Base-by-base conservation (phyloP, 352 stramenopile genomes). In the Thraustotheca clavata region DNA sequence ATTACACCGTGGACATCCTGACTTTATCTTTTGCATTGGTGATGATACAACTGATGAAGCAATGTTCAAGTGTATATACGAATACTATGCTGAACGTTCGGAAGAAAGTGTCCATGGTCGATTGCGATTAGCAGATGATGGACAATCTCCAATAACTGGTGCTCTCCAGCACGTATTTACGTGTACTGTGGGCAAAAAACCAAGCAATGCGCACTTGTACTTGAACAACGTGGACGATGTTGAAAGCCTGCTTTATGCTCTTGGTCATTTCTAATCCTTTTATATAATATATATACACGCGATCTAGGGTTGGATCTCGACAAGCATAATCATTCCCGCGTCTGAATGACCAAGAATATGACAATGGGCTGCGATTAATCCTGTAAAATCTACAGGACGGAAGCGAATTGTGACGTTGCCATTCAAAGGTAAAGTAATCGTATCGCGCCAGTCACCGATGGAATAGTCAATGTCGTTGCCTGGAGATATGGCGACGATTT, bases 31-130 rank as follows among this genome's bases (percentile, higher is more conserved):
- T 20, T 98, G 93, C 60, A 96, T 98, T 66, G 96, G 96, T 43
- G 96, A 99, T 73, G 95, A 98, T 70, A 96, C 94, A 48, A 96
- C 91, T 5, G 96, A 99, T 69, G 96, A 99, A 74, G 97, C 95
- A 68, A 99, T 99, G 96, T 99, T 99, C 76, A 90, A 89, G 62
- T 72, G 80, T 48, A 89, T 96, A 69, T 95, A 96, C 73, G 85
- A 94, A 65, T 95, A 93, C 75, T 94, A 95, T 60, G 84, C 85
- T 1, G 80, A 95, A 69, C 77, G 83, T 3, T 90, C 80, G 11
- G 86, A 95, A 36, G 83, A 92, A 63, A 92, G 75, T 55, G 72
- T 90, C 34, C 80, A 92, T 46, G 83, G 79, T 24, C 72, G 60
- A 12, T 71, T 67, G 26, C n/a, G 9, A 7, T 18, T 52, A 24